Evolutionary conservation across 768 basidiomycete species (phyloP), one percentile per base, ranked within the genome.

Genomic region (Termitomyces sp.): DNA sequence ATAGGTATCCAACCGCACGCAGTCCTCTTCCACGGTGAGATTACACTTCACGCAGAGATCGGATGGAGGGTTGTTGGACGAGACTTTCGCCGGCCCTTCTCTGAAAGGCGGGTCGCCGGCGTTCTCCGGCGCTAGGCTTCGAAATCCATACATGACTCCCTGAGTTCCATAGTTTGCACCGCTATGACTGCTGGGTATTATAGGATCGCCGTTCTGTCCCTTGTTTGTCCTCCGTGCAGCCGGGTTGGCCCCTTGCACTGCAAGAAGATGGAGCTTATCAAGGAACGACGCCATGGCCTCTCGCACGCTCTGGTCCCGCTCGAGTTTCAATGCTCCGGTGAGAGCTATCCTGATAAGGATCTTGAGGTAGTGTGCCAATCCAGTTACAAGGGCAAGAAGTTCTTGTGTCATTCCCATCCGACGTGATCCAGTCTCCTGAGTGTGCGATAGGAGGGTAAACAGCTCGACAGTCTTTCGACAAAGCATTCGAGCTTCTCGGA

Each of bases 381-480:
- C 96, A 0, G 97, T 99, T 60, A 99, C 97, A 48, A 99, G 85
- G 17, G 95, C 94, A 37, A 98, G 85, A 12, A 99, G 78, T 64
- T 98, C 97, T 71, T 98, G 92, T 17, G 95, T 98, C 87, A 98
- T 95, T 51, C 90, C 91, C 85, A 94, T 93, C 64, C 92, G 78
- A 57, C 90, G 86, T 12, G 91, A 83, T 37, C 91, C 91, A 3
- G 92, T 90, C 69, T 96, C 92, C 71, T 96, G 94, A 23, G 94
- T 95, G 70, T 95, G 94, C 7, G 96, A 98, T 47, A 99, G 77
- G 38, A 98, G 77, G 19, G 94, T 97, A 74, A 99, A 98, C 54
- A 99, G 84, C 75, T 98, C 97, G 63, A 98, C 97, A 2, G 96
- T 96, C 74, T 98, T 98, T 60, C 97, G 89, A 73, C 97, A 99